phyloP scores from a whole-genome alignment of 148 eudicot species.

The Fagopyrum esculentum region DNA sequence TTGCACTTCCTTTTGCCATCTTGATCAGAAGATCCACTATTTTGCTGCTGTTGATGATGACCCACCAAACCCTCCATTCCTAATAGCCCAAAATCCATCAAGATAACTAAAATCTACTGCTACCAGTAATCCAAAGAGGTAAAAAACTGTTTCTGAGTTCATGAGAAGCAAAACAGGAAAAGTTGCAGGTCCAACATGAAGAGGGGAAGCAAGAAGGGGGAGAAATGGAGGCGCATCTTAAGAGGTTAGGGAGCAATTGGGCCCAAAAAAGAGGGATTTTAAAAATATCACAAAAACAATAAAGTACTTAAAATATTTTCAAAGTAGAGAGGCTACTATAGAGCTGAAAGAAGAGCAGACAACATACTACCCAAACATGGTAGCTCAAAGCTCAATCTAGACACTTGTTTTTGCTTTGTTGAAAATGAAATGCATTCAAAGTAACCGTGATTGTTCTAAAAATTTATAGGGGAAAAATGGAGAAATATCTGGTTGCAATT shows the following conservation, averaged over 20 bases:
- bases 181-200: background rate
- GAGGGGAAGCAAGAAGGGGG: background rate
- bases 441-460: background rate
- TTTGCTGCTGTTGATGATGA: background rate
- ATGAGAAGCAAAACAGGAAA: conserved; percentile 2
- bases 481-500: background rate
- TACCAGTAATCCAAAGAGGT: background rate
- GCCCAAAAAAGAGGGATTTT: background rate
- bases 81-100: conserved; percentile 16
- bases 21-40: conserved; percentile 1
- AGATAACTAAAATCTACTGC: background rate
- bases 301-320: background rate
- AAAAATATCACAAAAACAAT: too few relatives aligned
- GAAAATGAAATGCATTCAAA: background rate
- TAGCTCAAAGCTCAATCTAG: background rate
- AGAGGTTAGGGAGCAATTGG: background rate
- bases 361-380: background rate
- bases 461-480: background rate
- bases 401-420: too few relatives aligned
- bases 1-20: conserved; percentile 5
- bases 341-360: background rate
- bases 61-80: conserved; percentile 15
- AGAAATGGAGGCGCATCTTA: background rate
- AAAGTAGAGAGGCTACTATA: background rate
- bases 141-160: conserved; percentile 1